phyloP scores from a whole-genome alignment of 1,284 basidiomycete genomes.

The Cutaneotrichosporon arboriforme region DNA sequence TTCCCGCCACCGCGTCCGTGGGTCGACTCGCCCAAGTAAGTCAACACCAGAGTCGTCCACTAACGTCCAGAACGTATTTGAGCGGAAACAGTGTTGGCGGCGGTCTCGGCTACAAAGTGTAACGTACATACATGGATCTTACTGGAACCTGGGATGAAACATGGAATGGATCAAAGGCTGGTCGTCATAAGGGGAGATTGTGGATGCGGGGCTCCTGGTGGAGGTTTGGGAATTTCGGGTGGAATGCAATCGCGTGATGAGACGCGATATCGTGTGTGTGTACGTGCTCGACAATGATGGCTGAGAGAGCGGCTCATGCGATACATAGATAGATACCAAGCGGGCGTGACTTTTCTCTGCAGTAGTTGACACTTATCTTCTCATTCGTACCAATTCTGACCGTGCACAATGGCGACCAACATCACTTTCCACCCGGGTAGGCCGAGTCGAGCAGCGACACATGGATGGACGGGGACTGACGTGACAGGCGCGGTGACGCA shows the following conservation, averaged over 20 bases:
- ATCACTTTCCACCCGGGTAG: constrained; percentile 73
- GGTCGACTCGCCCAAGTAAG: constrained; percentile 38
- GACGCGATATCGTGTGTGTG: no score
- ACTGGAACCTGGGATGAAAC: no score
- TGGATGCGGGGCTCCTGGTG: no score
- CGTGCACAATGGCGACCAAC: constrained; percentile 60
- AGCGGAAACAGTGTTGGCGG: constrained; percentile 38
- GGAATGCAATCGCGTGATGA: no score
- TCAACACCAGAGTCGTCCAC: background rate
- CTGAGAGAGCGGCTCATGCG: no score
- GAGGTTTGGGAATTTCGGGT: no score
- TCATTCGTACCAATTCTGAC: no score
- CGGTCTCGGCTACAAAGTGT: constrained; percentile 33
- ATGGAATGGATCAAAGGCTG: no score
- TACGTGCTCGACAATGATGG: no score
- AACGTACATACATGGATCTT: background rate
- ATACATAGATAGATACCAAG: no score
- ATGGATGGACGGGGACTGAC: background rate
- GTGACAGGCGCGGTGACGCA: constrained; percentile 64
- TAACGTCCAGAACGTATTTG: constrained; percentile 34
- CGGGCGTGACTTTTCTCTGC: no score
- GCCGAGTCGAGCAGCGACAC: constrained; percentile 15
- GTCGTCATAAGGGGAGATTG: background rate
- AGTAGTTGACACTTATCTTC: no score
- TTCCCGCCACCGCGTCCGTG: constrained; percentile 47